These are phyloP conservation scores for Podospora sp. DNA, from an alignment of 495 filamentous ascomycete genomes.

Conservation along the genomic window DNA sequence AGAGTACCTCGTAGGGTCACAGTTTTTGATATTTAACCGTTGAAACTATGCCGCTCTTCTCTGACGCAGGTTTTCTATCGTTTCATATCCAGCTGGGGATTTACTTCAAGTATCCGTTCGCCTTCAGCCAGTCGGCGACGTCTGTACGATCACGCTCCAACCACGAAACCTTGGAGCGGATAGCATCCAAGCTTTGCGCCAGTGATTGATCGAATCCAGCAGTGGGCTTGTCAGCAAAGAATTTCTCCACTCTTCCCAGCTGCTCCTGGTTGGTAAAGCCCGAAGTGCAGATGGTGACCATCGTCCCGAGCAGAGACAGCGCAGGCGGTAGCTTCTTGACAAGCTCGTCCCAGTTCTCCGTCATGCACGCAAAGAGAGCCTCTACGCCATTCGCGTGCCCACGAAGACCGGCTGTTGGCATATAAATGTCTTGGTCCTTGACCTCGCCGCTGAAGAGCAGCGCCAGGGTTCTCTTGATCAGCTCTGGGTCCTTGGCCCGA, in stretches of 20 bases:
- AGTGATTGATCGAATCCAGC: constrained; percentile 69
- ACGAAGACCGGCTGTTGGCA: constrained; percentile 77
- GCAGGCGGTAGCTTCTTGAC: constrained; percentile 78
- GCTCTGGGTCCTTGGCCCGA: constrained; percentile 70
- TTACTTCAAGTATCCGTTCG: constrained; percentile 33
- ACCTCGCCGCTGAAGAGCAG: constrained; percentile 80
- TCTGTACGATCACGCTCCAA: constrained; percentile 58
- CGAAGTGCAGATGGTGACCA: constrained; percentile 82
- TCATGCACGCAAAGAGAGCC: constrained; percentile 81
- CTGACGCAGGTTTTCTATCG: not conserved
- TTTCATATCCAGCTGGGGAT: not conserved
- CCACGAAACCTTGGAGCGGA: constrained; percentile 64
- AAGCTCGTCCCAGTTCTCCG: constrained; percentile 81
- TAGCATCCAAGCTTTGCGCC: constrained; percentile 63
- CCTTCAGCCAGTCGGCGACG: constrained; percentile 55
- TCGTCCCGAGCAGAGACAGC: constrained; percentile 78
- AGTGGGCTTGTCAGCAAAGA: constrained; percentile 79
- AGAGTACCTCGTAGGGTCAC: too few relatives aligned
- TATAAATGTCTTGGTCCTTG: constrained; percentile 95
- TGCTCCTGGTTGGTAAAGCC: constrained; percentile 79
- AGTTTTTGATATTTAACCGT: too few relatives aligned
- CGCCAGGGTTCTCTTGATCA: constrained; percentile 78
- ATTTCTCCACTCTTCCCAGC: constrained; percentile 70
- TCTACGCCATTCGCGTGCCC: constrained; percentile 76
- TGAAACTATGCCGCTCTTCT: too few relatives aligned